Conservation (phyloP, 2,329 filamentous ascomycete species). For the Colletotrichum plurivorum region DNA sequence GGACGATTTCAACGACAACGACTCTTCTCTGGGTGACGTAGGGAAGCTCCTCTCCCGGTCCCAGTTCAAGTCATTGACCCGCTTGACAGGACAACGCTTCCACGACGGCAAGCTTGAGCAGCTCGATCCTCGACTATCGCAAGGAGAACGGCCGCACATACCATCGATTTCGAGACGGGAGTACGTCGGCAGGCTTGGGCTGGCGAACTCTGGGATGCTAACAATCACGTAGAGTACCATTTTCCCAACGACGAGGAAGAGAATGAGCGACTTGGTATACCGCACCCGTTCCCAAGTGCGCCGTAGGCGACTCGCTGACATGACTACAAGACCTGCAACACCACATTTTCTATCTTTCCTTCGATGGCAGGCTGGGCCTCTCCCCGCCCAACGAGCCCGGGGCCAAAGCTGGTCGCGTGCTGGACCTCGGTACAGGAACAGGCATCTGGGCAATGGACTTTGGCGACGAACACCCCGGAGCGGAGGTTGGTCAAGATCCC, state of each 20-base stretch:
- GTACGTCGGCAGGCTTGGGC: conserved; percentile 2
- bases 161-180: conserved; percentile 43
- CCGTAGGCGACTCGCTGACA: background rate
- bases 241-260: conserved; percentile 41
- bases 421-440: conserved; percentile 48
- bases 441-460: conserved; percentile 57
- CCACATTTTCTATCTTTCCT: conserved; percentile 64
- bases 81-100: conserved; percentile 1
- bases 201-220: background rate
- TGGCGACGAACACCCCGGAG: conserved; percentile 54
- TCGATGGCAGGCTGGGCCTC: conserved; percentile 47
- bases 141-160: conserved; percentile 41
- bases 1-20: conserved; percentile 35
- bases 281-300: too few relatives aligned
- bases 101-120: conserved; percentile 50
- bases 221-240: conserved; percentile 36
- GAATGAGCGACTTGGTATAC: conserved; percentile 38
- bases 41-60: background rate
- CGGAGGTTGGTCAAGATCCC: conserved; percentile 42
- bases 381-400: conserved; percentile 37
- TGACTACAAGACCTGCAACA: conserved; percentile 62
- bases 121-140: conserved; percentile 47
- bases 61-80: background rate
- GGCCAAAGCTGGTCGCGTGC: conserved; percentile 39
- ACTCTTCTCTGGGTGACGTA: conserved; percentile 35